Evolutionary conservation across 441 rosid genomes (phyloP).

Genomic region (Dalechampia spathulata): DNA sequence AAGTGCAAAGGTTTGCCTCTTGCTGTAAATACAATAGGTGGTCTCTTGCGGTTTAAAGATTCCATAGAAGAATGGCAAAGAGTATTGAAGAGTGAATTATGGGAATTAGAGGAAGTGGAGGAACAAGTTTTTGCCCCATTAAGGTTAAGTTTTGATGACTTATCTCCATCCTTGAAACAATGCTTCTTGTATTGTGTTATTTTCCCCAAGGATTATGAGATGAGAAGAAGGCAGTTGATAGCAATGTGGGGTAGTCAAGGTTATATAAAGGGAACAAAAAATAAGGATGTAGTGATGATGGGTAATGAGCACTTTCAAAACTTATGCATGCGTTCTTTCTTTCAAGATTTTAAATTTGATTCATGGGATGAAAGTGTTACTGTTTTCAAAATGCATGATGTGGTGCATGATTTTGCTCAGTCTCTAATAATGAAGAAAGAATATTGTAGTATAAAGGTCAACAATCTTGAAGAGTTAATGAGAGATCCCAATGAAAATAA

Average conservation of each 20-base stretch:
- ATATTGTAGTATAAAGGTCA: not conserved
- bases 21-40: not conserved
- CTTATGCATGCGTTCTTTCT: not conserved
- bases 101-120: conserved; percentile 3
- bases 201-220: conserved; percentile 2
- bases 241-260: conserved; percentile 7
- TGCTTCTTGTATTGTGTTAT: conserved; percentile 9
- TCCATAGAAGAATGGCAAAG: not conserved
- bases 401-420: conserved; percentile 9
- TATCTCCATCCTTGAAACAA: not conserved
- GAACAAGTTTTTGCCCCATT: not conserved
- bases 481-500: too few relatives aligned
- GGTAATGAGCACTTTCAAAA: not conserved
- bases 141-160: conserved; percentile 4
- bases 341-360: not conserved
- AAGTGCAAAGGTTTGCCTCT: not conserved
- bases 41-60: not conserved
- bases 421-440: not conserved
- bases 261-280: not conserved
- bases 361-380: not conserved
- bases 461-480: not conserved
- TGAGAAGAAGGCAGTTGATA: not conserved
- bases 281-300: not conserved
- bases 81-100: not conserved
- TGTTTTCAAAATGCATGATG: conserved; percentile 5